Base-by-base conservation (phyloP, 1,284 basidiomycete genomes). In the Leccinum griseonigrum region DNA sequence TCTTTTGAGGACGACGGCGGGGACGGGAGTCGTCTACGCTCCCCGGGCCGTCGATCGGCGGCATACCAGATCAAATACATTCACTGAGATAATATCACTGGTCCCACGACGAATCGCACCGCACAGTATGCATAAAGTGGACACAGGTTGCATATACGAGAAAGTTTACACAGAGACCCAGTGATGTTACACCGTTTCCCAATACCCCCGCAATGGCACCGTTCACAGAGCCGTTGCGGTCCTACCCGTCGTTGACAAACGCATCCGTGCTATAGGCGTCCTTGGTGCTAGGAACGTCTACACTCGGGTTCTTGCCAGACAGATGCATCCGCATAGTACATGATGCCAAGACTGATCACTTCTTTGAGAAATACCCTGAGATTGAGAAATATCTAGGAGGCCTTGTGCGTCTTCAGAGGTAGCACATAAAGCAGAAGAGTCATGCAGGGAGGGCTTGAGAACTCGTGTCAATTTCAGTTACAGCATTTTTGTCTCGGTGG, bases 401-500 rank as follows among this genome's bases (percentile, higher is more conserved):
- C 32, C 32, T 32, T 32, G 31, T 32, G 31, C 31, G 10, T 4
- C 31, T 32, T 4, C 22, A 26, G 32, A 32, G 32, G 22, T 26
- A 26, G 22, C 22, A 26, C 22, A 26, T 26, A 26, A 26, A 26
- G 22, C 32, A 32, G 32, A 4, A 32, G 32, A 13, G 34, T 13
- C 34, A 34, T 34, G 0, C 13, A 34, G 2, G 34, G 0, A 34
- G 13, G 4, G 0, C 34, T 34, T 1, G 13, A 34, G 34, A 5
- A 11, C 32, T 34, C 32, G 32, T 6, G 32, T 5, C 11, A 13
- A 34, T 34, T 0, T 34, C 32, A 34, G 32, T 13, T 92, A 92
- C 10, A 97, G 79, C 32, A 90, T 71, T 72, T 92, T 95, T 1
- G 90, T 90, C 73, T 95, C 91, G 0, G 87, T 88, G 0, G 87